Evolutionary conservation across 495 filamentous ascomycete species (phyloP).

Genomic region (Aspergillus avenaceus): DNA sequence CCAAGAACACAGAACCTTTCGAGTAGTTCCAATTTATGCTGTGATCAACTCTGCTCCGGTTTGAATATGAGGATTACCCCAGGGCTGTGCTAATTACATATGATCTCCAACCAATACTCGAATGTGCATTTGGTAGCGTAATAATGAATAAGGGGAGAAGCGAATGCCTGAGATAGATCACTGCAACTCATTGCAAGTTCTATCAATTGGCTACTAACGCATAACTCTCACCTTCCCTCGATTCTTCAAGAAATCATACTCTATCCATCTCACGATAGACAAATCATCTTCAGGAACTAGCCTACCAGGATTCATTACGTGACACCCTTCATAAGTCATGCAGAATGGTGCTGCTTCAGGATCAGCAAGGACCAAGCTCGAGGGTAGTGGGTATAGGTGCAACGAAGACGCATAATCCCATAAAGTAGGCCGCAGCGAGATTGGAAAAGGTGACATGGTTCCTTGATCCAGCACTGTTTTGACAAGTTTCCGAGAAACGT

Average conservation of each 20-base stretch:
- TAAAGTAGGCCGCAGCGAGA: constrained; percentile 68
- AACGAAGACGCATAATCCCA: constrained; percentile 80
- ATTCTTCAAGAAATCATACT: constrained; percentile 67
- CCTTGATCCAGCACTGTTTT: constrained; percentile 94
- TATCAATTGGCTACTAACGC: constrained; percentile 19
- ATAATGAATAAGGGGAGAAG: not conserved
- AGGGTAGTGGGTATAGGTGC: constrained; percentile 84
- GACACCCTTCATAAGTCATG: constrained; percentile 88
- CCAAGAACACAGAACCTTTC: too few relatives aligned
- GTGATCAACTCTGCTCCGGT: too few relatives aligned
- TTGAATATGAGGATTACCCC: too few relatives aligned
- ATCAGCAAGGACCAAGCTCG: constrained; percentile 75
- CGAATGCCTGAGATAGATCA: not conserved
- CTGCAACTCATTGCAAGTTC: not conserved
- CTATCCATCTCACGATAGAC: constrained; percentile 72
- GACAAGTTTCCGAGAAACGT: constrained; percentile 73
- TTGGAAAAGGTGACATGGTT: constrained; percentile 78
- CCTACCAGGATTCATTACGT: constrained; percentile 89
- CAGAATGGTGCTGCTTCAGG: constrained; percentile 74
- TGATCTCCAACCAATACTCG: too few relatives aligned
- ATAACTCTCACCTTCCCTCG: constrained; percentile 50
- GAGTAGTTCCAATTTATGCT: too few relatives aligned
- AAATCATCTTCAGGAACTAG: constrained; percentile 60
- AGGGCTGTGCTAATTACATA: too few relatives aligned
- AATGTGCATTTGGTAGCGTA: too few relatives aligned